These are phyloP conservation scores for Leucosporidium scottii DNA, from an alignment of 768 basidiomycete species.

Conservation along the genomic window DNA sequence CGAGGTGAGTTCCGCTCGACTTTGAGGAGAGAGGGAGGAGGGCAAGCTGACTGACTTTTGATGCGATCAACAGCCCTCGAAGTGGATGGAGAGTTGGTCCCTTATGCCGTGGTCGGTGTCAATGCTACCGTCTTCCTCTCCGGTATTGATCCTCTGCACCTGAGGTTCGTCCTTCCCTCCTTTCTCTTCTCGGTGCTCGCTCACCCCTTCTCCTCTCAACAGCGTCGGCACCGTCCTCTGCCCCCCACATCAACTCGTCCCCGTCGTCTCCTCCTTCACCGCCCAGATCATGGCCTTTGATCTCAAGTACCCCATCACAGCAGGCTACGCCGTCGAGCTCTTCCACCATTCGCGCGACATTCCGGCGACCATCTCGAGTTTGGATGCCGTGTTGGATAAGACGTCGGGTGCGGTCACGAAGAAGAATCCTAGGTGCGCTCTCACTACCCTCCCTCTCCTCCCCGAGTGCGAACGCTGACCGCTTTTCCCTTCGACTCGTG, in stretches of 20 bases:
- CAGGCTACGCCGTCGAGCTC: slow-evolving; percentile 80
- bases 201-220: neutral
- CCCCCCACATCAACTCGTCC: slow-evolving; percentile 61
- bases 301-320: slow-evolving; percentile 76
- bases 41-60: neutral
- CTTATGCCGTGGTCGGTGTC: slow-evolving; percentile 84
- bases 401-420: slow-evolving; percentile 65
- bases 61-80: slow-evolving; percentile 66
- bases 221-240: slow-evolving; percentile 85
- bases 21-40: neutral
- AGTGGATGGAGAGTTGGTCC: slow-evolving; percentile 63
- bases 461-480: no score
- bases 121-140: slow-evolving; percentile 81
- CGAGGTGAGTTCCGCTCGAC: slow-evolving; percentile 44
- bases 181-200: neutral
- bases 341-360: slow-evolving; percentile 92
- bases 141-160: slow-evolving; percentile 73
- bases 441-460: no score
- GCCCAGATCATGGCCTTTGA: slow-evolving; percentile 93
- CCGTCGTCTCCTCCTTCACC: slow-evolving; percentile 66
- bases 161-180: slow-evolving; percentile 43
- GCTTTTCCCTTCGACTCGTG: neutral
- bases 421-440: slow-evolving; percentile 66
- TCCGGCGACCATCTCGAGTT: slow-evolving; percentile 75
- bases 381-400: slow-evolving; percentile 73